A percentile compares a stretch with the other conserved stretches of the same genome.
phyloP scores from a whole-genome alignment of 2,329 filamentous ascomycete species.

The Hymenoscyphus infarciens region DNA sequence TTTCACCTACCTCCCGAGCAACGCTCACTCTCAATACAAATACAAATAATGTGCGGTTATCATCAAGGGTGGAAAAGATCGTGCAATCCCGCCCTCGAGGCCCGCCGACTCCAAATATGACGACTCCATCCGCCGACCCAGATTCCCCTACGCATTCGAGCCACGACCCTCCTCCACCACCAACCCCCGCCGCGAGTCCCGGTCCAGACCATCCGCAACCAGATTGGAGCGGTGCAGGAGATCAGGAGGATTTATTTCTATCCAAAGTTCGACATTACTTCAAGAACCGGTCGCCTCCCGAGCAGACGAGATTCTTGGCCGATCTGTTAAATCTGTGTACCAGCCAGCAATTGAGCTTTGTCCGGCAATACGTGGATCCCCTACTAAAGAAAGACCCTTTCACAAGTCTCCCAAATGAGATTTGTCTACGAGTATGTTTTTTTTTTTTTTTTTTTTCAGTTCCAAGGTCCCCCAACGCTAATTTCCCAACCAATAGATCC shows the following conservation, averaged over 20 bases:
- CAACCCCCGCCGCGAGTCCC: conserved; percentile 62
- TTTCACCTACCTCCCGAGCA: conserved; percentile 32
- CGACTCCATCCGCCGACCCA: conserved; percentile 59
- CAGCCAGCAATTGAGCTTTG: conserved; percentile 91
- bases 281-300: conserved; percentile 67
- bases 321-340: conserved; percentile 92
- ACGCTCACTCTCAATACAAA: conserved; percentile 48
- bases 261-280: conserved; percentile 78
- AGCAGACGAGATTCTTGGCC: conserved; percentile 77
- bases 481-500: conserved; percentile 54
- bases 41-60: conserved; percentile 35
- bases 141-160: conserved; percentile 41
- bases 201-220: conserved; percentile 58
- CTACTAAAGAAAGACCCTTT: conserved; percentile 96
- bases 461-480: not conserved
- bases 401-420: conserved; percentile 82
- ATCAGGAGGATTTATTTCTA: conserved; percentile 79
- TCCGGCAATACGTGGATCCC: conserved; percentile 93
- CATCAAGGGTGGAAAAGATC: conserved; percentile 51
- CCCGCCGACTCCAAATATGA: conserved; percentile 65
- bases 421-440: conserved; percentile 75
- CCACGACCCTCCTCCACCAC: conserved; percentile 55
- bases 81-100: conserved; percentile 50
- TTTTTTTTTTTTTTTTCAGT: conserved; percentile 19
- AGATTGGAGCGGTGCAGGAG: conserved; percentile 74